Base-by-base conservation (phyloP, 2,329 filamentous ascomycete genomes). In the Phialocephala subalpina region DNA sequence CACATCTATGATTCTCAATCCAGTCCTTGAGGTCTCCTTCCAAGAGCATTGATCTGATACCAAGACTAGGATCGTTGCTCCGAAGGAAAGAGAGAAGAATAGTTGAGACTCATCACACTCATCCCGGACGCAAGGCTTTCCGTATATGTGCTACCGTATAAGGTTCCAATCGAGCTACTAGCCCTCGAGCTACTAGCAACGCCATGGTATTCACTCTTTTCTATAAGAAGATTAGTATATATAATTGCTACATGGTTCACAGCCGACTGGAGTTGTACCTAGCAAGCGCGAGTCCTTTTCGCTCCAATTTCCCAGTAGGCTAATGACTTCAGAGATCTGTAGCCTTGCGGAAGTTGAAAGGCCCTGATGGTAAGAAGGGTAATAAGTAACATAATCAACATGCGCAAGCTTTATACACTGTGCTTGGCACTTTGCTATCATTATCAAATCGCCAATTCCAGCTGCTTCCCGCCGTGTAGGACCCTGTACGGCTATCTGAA, bases 31-130 rank as follows among this genome's bases (percentile, higher is more conserved):
- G 42, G 42, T 45, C 42, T 8, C 42, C 42, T 45, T 45, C 42
- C 6, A 45, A 45, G 42, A 9, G 14, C 42, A 45, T n/a, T n/a
- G n/a, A 45, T 45, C 5, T 45, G 14, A 45, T 9, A 45, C 42
- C 42, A 45, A 45, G 42, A 45, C 42, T 45, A 45, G 42, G 14
- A n/a, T 45, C 42, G 6, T 3, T 45, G 42, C 42, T 45, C 42
- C 42, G 42, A 45, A 45, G 42, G 42, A 45, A 45, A 45, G 42
- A 45, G 42, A 45, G 42, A 45, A 45, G 42, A 45, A 45, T 45
- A 45, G 42, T 45, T 45, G 7, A 45, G 42, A 45, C 42, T 45
- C 42, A 45, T 45, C n/a, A n/a, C 42, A 20, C 42, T 45, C 42
- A 45, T 45, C 42, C 42, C 42, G 18, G 42, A 45, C 18, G 42